Percentiles rank a stretch among this genome's conserved stretches.
Evolutionary conservation across 306 rosid genomes (phyloP).

Genomic region (Begonia masoniana): DNA sequence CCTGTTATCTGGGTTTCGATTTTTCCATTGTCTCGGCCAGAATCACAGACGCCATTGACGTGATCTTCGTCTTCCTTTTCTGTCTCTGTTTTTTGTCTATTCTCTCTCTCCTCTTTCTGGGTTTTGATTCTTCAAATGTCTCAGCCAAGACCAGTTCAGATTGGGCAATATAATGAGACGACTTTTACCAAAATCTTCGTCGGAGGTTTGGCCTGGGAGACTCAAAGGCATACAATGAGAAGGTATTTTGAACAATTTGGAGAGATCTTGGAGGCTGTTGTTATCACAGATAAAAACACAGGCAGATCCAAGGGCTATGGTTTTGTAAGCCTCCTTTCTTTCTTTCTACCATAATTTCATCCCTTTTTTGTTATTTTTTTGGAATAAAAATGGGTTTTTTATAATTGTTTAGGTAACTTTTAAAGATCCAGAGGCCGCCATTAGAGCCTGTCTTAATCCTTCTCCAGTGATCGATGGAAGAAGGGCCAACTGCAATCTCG

Average conservation of each 20-base stretch:
- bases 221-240: constrained; percentile 77
- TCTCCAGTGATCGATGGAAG: constrained; percentile 96
- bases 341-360: not conserved
- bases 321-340: constrained; percentile 48
- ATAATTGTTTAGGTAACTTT: constrained; percentile 52
- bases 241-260: constrained; percentile 94
- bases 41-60: too few species aligned
- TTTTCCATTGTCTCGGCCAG: not conserved
- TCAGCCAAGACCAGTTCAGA: constrained; percentile 64
- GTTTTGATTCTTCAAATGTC: constrained; percentile 20
- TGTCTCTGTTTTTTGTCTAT: not conserved
- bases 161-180: constrained; percentile 48
- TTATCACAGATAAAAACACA: constrained; percentile 78
- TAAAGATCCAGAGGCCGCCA: constrained; percentile 86
- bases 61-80: not conserved
- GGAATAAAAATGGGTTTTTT: not conserved
- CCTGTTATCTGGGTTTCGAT: too few species aligned
- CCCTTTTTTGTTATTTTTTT: not conserved
- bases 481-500: constrained; percentile 92
- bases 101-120: too few species aligned
- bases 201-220: constrained; percentile 98
- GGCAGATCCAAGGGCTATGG: constrained; percentile 99
- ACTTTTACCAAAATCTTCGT: constrained; percentile 85
- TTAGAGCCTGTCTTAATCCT: constrained; percentile 89
- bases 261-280: constrained; percentile 93